Conservation (phyloP, 1,284 basidiomycete genomes). For the Ceratobasidium sp. region DNA sequence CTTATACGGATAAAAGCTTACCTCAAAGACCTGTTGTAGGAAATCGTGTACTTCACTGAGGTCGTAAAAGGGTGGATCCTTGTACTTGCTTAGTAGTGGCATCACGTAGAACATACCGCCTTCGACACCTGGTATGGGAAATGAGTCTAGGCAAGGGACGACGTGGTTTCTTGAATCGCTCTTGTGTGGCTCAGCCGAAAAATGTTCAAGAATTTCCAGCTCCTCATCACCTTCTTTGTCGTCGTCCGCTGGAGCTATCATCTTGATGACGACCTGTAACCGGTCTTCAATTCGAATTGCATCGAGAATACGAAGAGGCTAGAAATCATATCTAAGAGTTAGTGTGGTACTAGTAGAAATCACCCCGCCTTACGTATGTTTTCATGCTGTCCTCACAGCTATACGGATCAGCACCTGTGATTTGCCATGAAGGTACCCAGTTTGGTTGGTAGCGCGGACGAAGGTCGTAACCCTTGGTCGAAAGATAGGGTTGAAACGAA, state of each 20-base stretch:
- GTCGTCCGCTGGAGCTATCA: background rate
- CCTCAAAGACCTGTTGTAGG: constrained; percentile 14
- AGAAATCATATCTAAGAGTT: too few species aligned
- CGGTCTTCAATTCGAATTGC: background rate
- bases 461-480: background rate
- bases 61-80: background rate
- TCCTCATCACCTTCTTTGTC: constrained; percentile 11
- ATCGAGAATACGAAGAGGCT: background rate
- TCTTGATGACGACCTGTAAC: constrained; percentile 7
- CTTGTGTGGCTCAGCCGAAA: background rate
- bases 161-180: constrained; percentile 3
- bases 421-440: constrained; percentile 11
- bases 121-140: constrained; percentile 6
- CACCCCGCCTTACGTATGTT: background rate
- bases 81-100: constrained; percentile 1
- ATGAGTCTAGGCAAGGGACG: constrained; percentile 8
- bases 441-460: constrained; percentile 3
- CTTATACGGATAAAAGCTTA: background rate
- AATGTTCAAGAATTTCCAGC: background rate
- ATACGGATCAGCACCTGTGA: background rate
- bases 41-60: constrained; percentile 21
- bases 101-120: background rate
- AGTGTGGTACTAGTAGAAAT: too few species aligned
- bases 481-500: constrained; percentile 7
- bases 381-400: constrained; percentile 9